Evolutionary conservation across 2,329 filamentous ascomycete species (phyloP).

Genomic region (Clarireedia monteithiana): DNA sequence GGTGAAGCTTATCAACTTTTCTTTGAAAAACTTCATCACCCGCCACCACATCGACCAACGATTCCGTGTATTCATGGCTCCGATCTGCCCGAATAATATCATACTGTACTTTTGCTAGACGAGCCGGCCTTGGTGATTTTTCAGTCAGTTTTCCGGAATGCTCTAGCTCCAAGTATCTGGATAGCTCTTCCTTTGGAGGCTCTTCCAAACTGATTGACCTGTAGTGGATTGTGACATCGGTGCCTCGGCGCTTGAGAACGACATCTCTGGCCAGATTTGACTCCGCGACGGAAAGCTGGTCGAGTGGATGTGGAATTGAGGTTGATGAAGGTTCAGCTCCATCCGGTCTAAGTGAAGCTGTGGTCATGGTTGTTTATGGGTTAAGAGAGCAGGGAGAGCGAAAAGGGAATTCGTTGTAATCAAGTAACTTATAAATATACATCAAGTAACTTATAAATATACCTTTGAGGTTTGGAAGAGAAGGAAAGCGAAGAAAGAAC

Average conservation of each 20-base stretch:
- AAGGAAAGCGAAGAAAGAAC: no score
- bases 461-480: background rate
- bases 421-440: background rate
- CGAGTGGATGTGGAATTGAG: background rate
- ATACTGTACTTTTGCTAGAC: constrained; percentile 33
- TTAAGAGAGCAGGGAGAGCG: background rate
- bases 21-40: constrained; percentile 36
- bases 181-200: constrained; percentile 42
- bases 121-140: constrained; percentile 33
- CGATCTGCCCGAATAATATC: constrained; percentile 45
- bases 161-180: constrained; percentile 41
- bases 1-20: constrained; percentile 39
- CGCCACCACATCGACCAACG: constrained; percentile 40
- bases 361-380: constrained; percentile 43
- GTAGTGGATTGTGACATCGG: constrained; percentile 28
- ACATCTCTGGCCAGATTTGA: background rate
- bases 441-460: background rate
- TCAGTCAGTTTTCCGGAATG: constrained; percentile 33
- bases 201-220: constrained; percentile 33
- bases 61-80: constrained; percentile 46
- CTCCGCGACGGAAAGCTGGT: background rate
- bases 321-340: constrained; percentile 34
- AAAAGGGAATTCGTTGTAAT: background rate
- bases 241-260: background rate
- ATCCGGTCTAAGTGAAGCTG: constrained; percentile 72